A percentile compares a stretch with the other conserved stretches of the same genome.
These are phyloP conservation scores for Penicillium flavigenum DNA, from an alignment of 495 filamentous ascomycete species.

Conservation along the genomic window DNA sequence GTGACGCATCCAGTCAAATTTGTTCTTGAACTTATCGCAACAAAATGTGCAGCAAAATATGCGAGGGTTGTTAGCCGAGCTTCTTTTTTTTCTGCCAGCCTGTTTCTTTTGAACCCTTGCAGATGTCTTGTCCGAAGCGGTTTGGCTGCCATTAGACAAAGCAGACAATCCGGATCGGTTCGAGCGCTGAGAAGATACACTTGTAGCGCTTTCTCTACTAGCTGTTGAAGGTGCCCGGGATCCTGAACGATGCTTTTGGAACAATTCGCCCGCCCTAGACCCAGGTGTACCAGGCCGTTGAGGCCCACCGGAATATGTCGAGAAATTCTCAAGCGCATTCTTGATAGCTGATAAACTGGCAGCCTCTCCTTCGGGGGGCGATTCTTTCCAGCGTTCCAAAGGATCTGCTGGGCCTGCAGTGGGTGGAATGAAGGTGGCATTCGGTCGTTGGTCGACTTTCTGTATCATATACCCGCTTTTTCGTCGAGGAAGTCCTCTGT, in stretches of 20 bases:
- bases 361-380: constrained; percentile 74
- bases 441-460: background rate
- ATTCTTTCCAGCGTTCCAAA: constrained; percentile 70
- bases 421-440: constrained; percentile 9
- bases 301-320: constrained; percentile 9
- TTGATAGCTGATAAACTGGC: constrained; percentile 68
- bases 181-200: constrained; percentile 13
- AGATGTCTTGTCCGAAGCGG: background rate
- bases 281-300: background rate
- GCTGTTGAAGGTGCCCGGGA: constrained; percentile 49
- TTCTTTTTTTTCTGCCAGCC: background rate
- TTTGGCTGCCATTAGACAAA: background rate
- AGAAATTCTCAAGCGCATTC: constrained; percentile 56
- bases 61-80: constrained; percentile 4
- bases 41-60: constrained; percentile 77
- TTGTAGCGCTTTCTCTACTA: constrained; percentile 15
- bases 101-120: background rate
- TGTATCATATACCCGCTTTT: constrained; percentile 20
- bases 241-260: constrained; percentile 55
- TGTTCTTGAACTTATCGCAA: constrained; percentile 71
- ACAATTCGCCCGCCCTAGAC: constrained; percentile 46
- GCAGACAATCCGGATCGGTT: background rate
- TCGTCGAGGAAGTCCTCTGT: constrained; percentile 9
- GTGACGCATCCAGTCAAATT: constrained; percentile 78
- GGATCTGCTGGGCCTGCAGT: constrained; percentile 35